phyloP scores from a whole-genome alignment of 495 filamentous ascomycete genomes.

The Tuber calosporum region DNA sequence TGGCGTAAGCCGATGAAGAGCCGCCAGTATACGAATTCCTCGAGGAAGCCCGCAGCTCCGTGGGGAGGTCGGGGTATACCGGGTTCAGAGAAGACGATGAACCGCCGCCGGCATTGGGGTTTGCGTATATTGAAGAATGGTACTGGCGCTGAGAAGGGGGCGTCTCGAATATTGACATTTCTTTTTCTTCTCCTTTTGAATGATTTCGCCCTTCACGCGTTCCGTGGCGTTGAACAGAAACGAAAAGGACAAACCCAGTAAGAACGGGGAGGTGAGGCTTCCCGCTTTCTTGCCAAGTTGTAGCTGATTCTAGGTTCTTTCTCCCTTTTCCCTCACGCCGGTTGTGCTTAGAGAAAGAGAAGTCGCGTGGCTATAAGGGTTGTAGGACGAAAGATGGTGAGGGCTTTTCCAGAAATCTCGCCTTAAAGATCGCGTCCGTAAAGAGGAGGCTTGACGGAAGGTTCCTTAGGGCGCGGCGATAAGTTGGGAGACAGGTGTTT shows the following conservation, averaged over 20 bases:
- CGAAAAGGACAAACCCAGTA: not conserved
- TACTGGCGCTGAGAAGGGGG: constrained; percentile 41
- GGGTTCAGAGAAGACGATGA: constrained; percentile 20
- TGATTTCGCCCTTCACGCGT: not conserved
- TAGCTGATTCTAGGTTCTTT: not conserved
- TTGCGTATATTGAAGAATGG: constrained; percentile 33
- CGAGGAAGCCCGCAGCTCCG: constrained; percentile 33
- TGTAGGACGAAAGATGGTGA: not conserved
- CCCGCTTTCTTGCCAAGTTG: not conserved
- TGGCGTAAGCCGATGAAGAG: constrained; percentile 14
- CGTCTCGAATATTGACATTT: constrained; percentile 36
- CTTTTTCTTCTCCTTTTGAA: constrained; percentile 7
- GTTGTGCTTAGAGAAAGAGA: not conserved
- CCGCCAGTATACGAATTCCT: constrained; percentile 12
- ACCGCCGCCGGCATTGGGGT: constrained; percentile 38
- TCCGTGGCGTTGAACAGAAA: not conserved
- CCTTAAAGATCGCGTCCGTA: not conserved
- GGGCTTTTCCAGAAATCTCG: not conserved
- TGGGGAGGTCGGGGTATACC: constrained; percentile 34
- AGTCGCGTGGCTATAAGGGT: not conserved
- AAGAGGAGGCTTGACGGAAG: not conserved
- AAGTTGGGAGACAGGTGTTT: not conserved
- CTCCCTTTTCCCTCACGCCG: not conserved
- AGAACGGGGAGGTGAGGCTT: not conserved
- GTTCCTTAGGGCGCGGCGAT: not conserved